phyloP scores from a whole-genome alignment of 1,284 basidiomycete species.

The Moesziomyces sp. region DNA sequence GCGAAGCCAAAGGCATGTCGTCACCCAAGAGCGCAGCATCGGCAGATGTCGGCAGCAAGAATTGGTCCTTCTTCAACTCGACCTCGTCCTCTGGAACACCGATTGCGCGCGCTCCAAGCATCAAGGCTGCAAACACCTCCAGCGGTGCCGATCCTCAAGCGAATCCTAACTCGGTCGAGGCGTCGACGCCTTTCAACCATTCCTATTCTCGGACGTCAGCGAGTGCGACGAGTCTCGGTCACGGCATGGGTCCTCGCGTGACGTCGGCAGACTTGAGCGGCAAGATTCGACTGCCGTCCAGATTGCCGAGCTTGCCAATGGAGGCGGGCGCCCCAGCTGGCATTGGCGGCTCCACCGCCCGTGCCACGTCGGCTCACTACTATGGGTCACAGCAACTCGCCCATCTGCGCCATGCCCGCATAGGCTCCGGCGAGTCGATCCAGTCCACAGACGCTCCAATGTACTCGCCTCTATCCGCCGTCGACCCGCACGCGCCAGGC shows the following conservation, averaged over 20 bases:
- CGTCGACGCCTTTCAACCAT: constrained; percentile 11
- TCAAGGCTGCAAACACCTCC: constrained; percentile 20
- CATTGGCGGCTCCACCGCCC: constrained; percentile 4
- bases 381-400: constrained; percentile 13
- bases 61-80: constrained; percentile 58
- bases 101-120: constrained; percentile 37
- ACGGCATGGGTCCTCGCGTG: constrained; percentile 15
- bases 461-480: constrained; percentile 28
- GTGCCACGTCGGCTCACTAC: constrained; percentile 30
- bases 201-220: constrained; percentile 3
- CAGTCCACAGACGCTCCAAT: constrained; percentile 20
- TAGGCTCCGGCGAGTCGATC: constrained; percentile 37
- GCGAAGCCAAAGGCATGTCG: constrained; percentile 7
- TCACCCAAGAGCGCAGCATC: constrained; percentile 7
- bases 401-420: constrained; percentile 31
- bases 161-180: constrained; percentile 10
- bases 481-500: constrained; percentile 17
- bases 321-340: constrained; percentile 13
- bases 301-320: constrained; percentile 30
- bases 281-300: constrained; percentile 22
- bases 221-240: constrained; percentile 6
- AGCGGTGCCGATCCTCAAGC: constrained; percentile 5
- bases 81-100: constrained; percentile 13
- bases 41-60: constrained; percentile 33
- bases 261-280: constrained; percentile 23